Conservation (phyloP, 176 grass and related monocot genomes). For the Typha latifolia region DNA sequence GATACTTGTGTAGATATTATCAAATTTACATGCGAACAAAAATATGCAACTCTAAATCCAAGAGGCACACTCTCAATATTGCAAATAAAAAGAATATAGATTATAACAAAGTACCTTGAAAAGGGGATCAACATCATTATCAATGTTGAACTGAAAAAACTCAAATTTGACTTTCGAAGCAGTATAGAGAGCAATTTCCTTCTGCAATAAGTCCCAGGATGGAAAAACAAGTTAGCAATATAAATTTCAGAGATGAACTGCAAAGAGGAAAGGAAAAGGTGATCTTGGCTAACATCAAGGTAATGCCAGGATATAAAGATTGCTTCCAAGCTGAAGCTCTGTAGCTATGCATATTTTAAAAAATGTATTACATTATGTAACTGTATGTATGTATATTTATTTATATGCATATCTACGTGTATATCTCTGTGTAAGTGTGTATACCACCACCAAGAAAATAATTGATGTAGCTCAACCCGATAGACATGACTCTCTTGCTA, state of each 20-base stretch:
- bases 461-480: too few relatives aligned
- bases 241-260: constrained; percentile 8
- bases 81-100: constrained; percentile 9
- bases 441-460: too few relatives aligned
- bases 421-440: too few relatives aligned
- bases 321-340: too few relatives aligned
- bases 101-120: constrained; percentile 65
- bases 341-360: too few relatives aligned
- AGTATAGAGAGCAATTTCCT: constrained; percentile 95
- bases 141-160: constrained; percentile 98
- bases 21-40: not conserved
- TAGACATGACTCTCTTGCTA: too few relatives aligned
- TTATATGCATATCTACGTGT: too few relatives aligned
- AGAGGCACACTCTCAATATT: not conserved
- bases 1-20: not conserved
- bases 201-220: constrained; percentile 40
- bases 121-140: constrained; percentile 87
- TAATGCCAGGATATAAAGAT: too few relatives aligned
- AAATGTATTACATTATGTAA: too few relatives aligned
- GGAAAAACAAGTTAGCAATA: constrained; percentile 12
- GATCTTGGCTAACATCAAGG: too few relatives aligned
- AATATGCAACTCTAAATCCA: not conserved
- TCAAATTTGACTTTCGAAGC: constrained; percentile 93
- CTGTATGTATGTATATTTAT: too few relatives aligned
- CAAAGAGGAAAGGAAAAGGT: not conserved